Evolutionary conservation across 2,329 filamentous ascomycete species (phyloP).

Genomic region (Fusarium odoratissimum): DNA sequence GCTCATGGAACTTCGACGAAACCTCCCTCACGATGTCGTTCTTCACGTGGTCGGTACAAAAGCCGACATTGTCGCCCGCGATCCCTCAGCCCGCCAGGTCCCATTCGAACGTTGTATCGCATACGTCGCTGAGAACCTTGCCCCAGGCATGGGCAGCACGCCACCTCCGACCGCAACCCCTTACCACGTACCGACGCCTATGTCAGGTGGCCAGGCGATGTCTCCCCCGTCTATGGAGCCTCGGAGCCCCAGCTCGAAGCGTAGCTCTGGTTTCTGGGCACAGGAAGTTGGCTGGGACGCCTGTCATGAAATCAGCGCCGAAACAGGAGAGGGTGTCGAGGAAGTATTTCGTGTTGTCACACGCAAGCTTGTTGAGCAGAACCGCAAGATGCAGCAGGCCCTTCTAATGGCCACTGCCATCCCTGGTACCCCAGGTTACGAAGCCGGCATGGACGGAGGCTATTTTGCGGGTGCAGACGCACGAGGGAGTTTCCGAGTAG

Average conservation of each 20-base stretch:
- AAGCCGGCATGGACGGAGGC: slow-evolving; percentile 57
- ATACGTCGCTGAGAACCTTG: slow-evolving; percentile 92
- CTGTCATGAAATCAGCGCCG: slow-evolving; percentile 95
- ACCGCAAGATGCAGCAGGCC: slow-evolving; percentile 71
- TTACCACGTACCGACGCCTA: slow-evolving; percentile 41
- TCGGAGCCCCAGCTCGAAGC: slow-evolving; percentile 71
- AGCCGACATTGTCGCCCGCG: slow-evolving; percentile 87
- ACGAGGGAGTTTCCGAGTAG: slow-evolving; percentile 66
- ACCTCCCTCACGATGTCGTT: slow-evolving; percentile 81
- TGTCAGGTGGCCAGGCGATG: slow-evolving; percentile 32
- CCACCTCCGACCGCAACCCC: slow-evolving; percentile 72
- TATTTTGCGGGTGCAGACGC: slow-evolving; percentile 65
- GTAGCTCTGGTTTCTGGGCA: slow-evolving; percentile 85
- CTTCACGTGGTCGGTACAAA: slow-evolving; percentile 97
- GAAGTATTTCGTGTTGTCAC: slow-evolving; percentile 86
- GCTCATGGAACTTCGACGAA: slow-evolving; percentile 85
- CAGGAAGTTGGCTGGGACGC: slow-evolving; percentile 96
- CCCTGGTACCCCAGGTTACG: slow-evolving; percentile 61
- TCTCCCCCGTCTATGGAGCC: slow-evolving; percentile 58
- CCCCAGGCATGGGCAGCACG: slow-evolving; percentile 74
- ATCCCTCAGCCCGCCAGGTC: slow-evolving; percentile 82
- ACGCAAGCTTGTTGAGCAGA: slow-evolving; percentile 72
- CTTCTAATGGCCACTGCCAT: slow-evolving; percentile 66
- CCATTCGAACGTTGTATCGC: slow-evolving; percentile 96
- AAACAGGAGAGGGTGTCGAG: slow-evolving; percentile 94